Evolutionary conservation across 176 grass and related monocot genomes (phyloP), one percentile per base, ranked within the genome.

Genomic region (Carex littledalei): DNA sequence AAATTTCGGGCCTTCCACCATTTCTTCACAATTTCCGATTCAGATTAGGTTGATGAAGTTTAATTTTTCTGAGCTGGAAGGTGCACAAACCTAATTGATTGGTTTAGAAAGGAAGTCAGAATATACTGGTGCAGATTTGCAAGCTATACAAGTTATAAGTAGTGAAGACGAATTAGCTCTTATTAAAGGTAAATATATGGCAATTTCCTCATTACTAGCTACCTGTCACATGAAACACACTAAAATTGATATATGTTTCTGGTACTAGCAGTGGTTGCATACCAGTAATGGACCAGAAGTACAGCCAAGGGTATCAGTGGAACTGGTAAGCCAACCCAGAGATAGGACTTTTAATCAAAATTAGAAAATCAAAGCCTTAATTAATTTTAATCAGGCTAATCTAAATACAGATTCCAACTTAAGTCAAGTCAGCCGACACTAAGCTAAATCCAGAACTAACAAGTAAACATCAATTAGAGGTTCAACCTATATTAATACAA

Each of bases 1-100:
- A 11, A 86, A 86, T 86, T 81, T 86, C 52, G 85, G 85, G 41
- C 85, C 85, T 81, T 86, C 85, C 77, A 80, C 85, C 77, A 81
- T 86, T 58, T 69, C 78, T 49, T 61, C 53, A 61, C 55, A 76
- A 57, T 57, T 57, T 57, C 17, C 12, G 2, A 26, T 52, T 78
- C 52, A 57, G 49, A 31, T 18, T 32, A 78, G 74, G 24, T 78
- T 11, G 13, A 34, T 3, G 6, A 56, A 57, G 24, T 78, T 11
- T 56, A 16, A 17, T 34, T 34, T 78, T 31, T 55, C 74, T 34
- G 74, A 72, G 15, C 52, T 18, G 2, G 18, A 76, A 52, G 49
- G 52, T 56, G 52, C 21, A 78, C 24, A 78, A 57, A 78, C 74
- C 74, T 78, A 31, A 57, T 78, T 32, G 8, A 57, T 78, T 35